phyloP scores from a whole-genome alignment of 306 rosid genomes.

The Malus fusca region DNA sequence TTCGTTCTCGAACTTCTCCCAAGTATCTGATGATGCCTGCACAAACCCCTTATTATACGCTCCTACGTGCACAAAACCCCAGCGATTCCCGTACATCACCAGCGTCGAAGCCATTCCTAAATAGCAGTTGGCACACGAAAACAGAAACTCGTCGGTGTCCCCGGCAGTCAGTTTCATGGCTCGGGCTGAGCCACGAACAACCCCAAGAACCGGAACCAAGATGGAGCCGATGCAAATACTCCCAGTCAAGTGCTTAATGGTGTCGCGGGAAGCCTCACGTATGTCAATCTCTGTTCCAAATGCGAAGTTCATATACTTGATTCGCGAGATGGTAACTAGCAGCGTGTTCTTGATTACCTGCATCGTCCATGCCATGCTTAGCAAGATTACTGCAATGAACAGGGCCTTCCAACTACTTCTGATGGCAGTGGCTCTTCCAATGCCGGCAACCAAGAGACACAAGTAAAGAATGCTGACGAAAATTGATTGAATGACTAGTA shows the following conservation, averaged over 20 bases:
- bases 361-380: slow-evolving; percentile 74
- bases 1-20: slow-evolving; percentile 45
- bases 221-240: slow-evolving; percentile 57
- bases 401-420: slow-evolving; percentile 16
- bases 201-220: slow-evolving; percentile 34
- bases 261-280: slow-evolving; percentile 31
- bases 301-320: slow-evolving; percentile 40
- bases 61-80: slow-evolving; percentile 80
- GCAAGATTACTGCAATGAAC: slow-evolving; percentile 41
- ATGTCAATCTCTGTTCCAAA: slow-evolving; percentile 24
- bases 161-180: slow-evolving; percentile 44
- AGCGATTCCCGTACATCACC: slow-evolving; percentile 45
- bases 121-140: slow-evolving; percentile 63
- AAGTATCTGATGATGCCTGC: slow-evolving; percentile 55
- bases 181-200: slow-evolving; percentile 48
- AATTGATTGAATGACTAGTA: slow-evolving; percentile 21
- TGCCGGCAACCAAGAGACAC: slow-evolving; percentile 46
- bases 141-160: slow-evolving; percentile 54
- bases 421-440: slow-evolving; percentile 52
- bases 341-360: slow-evolving; percentile 56
- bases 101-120: slow-evolving; percentile 49
- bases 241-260: slow-evolving; percentile 42
- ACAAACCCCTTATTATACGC: slow-evolving; percentile 54
- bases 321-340: slow-evolving; percentile 47
- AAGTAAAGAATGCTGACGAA: slow-evolving; percentile 31